Base-by-base conservation (phyloP, 2,329 filamentous ascomycete genomes). In the Apiospora kogelbergensis region DNA sequence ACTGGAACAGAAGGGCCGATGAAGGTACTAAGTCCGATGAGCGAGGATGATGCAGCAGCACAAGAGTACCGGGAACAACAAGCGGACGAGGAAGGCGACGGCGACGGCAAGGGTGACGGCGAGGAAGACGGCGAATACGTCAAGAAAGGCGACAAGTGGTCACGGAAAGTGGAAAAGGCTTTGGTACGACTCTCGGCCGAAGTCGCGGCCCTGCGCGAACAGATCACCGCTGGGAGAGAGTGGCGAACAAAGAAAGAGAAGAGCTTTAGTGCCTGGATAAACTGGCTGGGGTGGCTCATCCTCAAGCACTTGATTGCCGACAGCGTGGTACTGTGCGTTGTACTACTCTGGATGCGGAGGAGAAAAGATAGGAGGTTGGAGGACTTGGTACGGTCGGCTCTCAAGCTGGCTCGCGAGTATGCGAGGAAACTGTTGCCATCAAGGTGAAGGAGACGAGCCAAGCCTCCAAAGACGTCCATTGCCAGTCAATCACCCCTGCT, bases 131-230 rank as follows among this genome's bases (percentile, higher is more conserved):
- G 77, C 66, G 79, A 81, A 60, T 81, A 81, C 57, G 78, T 80
- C 10, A 81, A 80, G 75, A 81, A 80, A 45, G 83, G 81, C 22
- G 84, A 83, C 70, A 90, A 89, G 75, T 97, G 94, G 93, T 90
- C 92, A 66, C 90, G 88, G 70, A 90, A 92, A 74, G 91, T 98
- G 71, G 95, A 98, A 81, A 88, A 90, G 57, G 93, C 94, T 26
- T 85, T 98, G 68, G 93, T 95, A 68, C 93, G 94, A 74, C 90
- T 98, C 82, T 97, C 95, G 6, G 92, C 94, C 20, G 96, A 99
- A 81, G 89, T 99, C 41, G 95, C 96, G 1, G 96, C 96, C 0
- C 81, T 98, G 71, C 88, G 96, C 44, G 96, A 99, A 80, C 95
- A 98, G 78, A 91, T 98, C 73, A 91, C 94, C 67, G 88, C 89